Evolutionary conservation across 352 stramenopile genomes (phyloP), one percentile per base, ranked within the genome.

Genomic region (Phytopythium vexans): DNA sequence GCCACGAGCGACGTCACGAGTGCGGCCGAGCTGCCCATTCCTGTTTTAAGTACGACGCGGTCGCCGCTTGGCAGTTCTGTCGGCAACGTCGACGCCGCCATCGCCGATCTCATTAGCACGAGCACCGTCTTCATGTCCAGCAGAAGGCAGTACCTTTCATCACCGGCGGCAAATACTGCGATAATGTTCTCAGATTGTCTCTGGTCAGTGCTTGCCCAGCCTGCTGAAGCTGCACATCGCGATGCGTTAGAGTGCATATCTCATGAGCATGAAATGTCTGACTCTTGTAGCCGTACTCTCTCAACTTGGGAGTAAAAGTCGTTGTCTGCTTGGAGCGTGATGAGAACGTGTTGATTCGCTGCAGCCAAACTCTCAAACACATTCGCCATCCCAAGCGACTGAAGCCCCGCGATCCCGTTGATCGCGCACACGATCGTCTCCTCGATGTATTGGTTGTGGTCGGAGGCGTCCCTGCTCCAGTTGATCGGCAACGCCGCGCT

Each of bases 221-320:
- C 52, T 82, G 60, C 56, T 86, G 68, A 12, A 98, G 68, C 77
- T 97, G 63, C 16, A 57, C 11, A 49, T 12, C 40, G 14, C 12
- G 8, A 58, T 7, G 15, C 2, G 14, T 27, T 12, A 48, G n/a
- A 41, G 4, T 14, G 46, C 11, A 35, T 35, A 44, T 11, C 39
- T 0, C 21, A 35, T 11, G 16, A 37, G 6, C 14, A 16, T 21
- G 4, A 49, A 21, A 43, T 15, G 27, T 31, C n/a, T 16, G 83
- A 61, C 21, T 15, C 4, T 12, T 27, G 3, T 3, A 12, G 0
- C 39, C 51, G 10, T 59, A 90, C 81, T 50, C 78, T 68, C 15
- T 75, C 42, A 6, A 79, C 74, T 80, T 98, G 89, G 1, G 90
- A 98, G 70, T 99, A 99, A 70, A 99, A 99, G 47, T 98, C 96